phyloP scores from a whole-genome alignment of 2,329 filamentous ascomycete genomes.

The Pseudogymnoascus sp. region DNA sequence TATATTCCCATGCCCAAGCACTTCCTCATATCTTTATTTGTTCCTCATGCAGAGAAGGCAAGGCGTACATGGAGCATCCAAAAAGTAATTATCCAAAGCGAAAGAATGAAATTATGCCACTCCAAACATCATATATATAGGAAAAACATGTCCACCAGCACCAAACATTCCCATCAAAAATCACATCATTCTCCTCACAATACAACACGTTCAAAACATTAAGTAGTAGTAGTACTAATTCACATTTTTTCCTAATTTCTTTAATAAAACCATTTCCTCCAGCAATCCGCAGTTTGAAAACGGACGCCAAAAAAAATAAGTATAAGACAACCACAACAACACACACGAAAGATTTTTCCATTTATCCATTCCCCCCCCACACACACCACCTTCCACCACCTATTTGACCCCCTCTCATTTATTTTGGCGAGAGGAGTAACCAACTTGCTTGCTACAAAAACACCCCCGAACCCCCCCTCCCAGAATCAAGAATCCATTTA shows the following conservation, averaged over 20 bases:
- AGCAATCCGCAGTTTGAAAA: not conserved
- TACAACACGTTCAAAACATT: not conserved
- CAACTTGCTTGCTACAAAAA: not conserved
- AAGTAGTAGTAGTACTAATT: not conserved
- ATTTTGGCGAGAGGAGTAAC: not conserved
- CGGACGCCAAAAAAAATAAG: not conserved
- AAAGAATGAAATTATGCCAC: not conserved
- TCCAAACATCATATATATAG: too few relatives aligned
- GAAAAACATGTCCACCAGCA: too few relatives aligned
- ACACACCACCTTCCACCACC: not conserved
- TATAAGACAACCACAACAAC: not conserved
- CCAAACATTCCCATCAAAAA: too few relatives aligned
- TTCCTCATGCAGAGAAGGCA: too few relatives aligned
- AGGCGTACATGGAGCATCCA: not conserved
- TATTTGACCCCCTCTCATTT: not conserved
- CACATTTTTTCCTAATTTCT: slow-evolving; percentile 3
- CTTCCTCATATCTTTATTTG: too few relatives aligned
- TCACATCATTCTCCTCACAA: not conserved
- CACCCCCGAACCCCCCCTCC: not conserved
- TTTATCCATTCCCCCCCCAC: not conserved
- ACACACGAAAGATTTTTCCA: not conserved
- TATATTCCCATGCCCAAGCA: too few relatives aligned
- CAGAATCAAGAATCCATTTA: not conserved
- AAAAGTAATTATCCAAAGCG: not conserved
- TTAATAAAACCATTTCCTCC: not conserved